Evolutionary conservation across 2,329 filamentous ascomycete genomes (phyloP), one percentile per base, ranked within the genome.

Genomic region (Domatiomyces globalis): DNA sequence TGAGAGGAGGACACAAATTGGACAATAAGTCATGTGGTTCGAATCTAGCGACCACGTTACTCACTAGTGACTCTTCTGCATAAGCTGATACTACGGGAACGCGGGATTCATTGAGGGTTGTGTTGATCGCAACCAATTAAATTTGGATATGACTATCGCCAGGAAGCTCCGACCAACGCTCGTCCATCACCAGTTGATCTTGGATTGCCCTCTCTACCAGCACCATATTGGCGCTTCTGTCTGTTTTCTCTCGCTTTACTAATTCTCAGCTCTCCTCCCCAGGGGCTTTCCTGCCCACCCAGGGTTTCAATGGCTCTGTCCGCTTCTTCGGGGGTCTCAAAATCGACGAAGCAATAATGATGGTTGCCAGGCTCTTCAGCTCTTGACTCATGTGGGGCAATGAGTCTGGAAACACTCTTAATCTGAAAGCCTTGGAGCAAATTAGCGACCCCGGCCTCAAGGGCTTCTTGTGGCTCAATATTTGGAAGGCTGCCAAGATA

Each of bases 321-420:
- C 0, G 77, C 78, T 55, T 82, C 75, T 49, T 79, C 73, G 0
- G 67, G 62, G 5, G 71, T 76, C 46, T 67, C 69, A 51, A 84
- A 74, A 59, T 84, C 79, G n/a, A 84, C 77, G 53, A 83, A 84
- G 58, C 78, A 78, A 64, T 79, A 83, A 65, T 83, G 76, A 60
- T 79, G 73, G 56, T 78, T 74, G 27, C 77, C 78, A 0, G 71
- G 67, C 43, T 70, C 69, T n/a, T 68, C 63, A 22, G 67, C 69
- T 52, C 72, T 81, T 60, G 66, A 78, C 60, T 69, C 79, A 62
- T 71, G 80, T 55, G 73, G 78, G 46, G 73, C 81, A 70, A 77
- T 83, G 45, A 74, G 61, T 61, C 74, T 75, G 62, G 69, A 73
- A 51, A 75, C 67, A 49, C 69, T 69, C 58, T 70, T 65, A 60